Evolutionary conservation across 345 rosid species (phyloP).

Genomic region (Anacardium occidentale): DNA sequence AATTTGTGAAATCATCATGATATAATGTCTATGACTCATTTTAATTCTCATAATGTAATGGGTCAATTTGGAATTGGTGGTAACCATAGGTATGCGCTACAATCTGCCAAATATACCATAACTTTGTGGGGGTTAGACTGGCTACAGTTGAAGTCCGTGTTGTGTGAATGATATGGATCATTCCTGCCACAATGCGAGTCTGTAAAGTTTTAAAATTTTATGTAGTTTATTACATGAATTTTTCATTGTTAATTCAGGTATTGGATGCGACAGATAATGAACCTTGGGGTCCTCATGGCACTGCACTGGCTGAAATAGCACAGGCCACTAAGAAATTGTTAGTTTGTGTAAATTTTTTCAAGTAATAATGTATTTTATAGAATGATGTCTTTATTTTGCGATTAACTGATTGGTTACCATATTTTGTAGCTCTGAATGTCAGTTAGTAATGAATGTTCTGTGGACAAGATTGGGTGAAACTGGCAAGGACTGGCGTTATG

Average conservation of each 20-base stretch:
- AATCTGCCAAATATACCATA: background rate
- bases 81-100: background rate
- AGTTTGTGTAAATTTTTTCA: slow-evolving; percentile 22
- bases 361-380: slow-evolving; percentile 1
- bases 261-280: slow-evolving; percentile 96
- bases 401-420: slow-evolving; percentile 24
- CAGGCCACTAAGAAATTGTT: slow-evolving; percentile 91
- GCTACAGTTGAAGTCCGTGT: background rate
- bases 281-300: slow-evolving; percentile 99
- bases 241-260: slow-evolving; percentile 49
- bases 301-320: slow-evolving; percentile 92
- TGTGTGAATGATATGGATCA: background rate
- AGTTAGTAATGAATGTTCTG: slow-evolving; percentile 88
- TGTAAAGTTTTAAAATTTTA: background rate
- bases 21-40: background rate
- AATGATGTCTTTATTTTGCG: slow-evolving; percentile 1
- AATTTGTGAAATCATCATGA: background rate
- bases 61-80: background rate
- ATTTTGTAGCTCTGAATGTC: slow-evolving; percentile 76
- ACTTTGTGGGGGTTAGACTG: background rate
- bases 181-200: background rate
- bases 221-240: background rate
- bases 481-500: slow-evolving; percentile 98
- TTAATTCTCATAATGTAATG: background rate
- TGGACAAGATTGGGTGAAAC: slow-evolving; percentile 91